Conservation (phyloP, 164 flowering plant genomes). For the Platanus orientalis region DNA sequence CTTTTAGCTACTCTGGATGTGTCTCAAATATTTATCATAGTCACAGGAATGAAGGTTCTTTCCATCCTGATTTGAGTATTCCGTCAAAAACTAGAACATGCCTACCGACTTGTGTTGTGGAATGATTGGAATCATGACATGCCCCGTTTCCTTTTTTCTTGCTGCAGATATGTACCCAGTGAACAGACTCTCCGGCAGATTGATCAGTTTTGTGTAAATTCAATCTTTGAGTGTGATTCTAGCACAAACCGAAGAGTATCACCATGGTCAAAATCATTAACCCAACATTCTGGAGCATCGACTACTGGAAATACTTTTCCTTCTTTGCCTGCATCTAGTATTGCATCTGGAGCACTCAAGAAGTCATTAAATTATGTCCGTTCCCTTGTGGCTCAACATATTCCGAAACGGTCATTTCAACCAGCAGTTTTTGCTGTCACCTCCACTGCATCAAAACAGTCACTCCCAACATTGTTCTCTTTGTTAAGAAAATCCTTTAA, state of each 20-base stretch:
- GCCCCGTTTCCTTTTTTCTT: not conserved
- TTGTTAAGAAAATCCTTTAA: conserved; percentile 80
- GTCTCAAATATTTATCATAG: not conserved
- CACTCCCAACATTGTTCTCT: conserved; percentile 84
- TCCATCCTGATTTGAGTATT: not conserved
- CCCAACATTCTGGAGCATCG: conserved; percentile 47
- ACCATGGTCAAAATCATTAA: conserved; percentile 54
- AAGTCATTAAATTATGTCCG: conserved; percentile 90
- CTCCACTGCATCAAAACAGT: conserved; percentile 59
- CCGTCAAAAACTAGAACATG: not conserved
- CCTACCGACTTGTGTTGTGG: not conserved
- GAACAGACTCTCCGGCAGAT: conserved; percentile 83
- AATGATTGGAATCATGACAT: not conserved
- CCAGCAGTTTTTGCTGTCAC: conserved; percentile 81
- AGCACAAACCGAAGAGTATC: conserved; percentile 46
- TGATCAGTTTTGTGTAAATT: conserved; percentile 77
- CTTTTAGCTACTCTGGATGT: not conserved
- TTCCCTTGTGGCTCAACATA: conserved; percentile 70
- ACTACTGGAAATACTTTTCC: conserved; percentile 41
- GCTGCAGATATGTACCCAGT: conserved; percentile 81
- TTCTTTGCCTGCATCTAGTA: conserved; percentile 61
- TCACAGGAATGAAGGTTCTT: not conserved
- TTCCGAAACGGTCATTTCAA: conserved; percentile 76
- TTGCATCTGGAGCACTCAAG: conserved; percentile 71
- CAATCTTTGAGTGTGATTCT: conserved; percentile 69